Conservation (phyloP, 169 alveolate species). For the Plasmodium reichenowi region DNA sequence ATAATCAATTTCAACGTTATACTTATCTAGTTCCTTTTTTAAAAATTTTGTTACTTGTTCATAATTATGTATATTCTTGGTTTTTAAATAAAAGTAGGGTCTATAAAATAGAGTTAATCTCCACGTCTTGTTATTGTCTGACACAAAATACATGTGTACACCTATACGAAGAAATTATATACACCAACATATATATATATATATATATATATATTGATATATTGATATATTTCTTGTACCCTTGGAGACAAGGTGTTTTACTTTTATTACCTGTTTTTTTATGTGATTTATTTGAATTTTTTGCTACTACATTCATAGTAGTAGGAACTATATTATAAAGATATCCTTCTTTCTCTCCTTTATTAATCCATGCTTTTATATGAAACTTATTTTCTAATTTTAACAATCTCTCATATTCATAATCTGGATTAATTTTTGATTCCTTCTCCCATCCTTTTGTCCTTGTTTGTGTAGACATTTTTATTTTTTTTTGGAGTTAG, state of each 20-base stretch:
- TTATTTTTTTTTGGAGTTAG: not conserved
- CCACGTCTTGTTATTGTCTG: constrained; percentile 74
- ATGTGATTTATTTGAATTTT: constrained; percentile 38
- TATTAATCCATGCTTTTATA: constrained; percentile 76
- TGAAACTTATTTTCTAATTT: constrained; percentile 54
- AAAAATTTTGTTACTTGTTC: constrained; percentile 78
- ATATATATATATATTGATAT: not conserved
- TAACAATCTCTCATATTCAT: constrained; percentile 42
- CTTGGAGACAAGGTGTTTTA: not conserved
- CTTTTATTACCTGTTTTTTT: constrained; percentile 59
- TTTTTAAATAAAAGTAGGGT: constrained; percentile 93
- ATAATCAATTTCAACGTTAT: constrained; percentile 77
- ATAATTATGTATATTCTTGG: constrained; percentile 81
- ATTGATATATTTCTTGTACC: not conserved
- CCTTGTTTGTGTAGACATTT: constrained; percentile 58
- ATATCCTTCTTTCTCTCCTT: constrained; percentile 86
- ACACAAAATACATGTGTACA: constrained; percentile 68
- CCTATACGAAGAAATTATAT: constrained; percentile 13
- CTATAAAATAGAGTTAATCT: constrained; percentile 85
- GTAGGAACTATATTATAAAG: constrained; percentile 90
- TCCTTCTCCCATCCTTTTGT: constrained; percentile 75
- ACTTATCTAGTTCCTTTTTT: constrained; percentile 42
- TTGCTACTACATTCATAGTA: constrained; percentile 82
- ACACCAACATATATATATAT: not conserved
- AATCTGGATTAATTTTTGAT: constrained; percentile 66